Conservation (phyloP, 805 yeast species). For the Lachancea nothofagi region DNA sequence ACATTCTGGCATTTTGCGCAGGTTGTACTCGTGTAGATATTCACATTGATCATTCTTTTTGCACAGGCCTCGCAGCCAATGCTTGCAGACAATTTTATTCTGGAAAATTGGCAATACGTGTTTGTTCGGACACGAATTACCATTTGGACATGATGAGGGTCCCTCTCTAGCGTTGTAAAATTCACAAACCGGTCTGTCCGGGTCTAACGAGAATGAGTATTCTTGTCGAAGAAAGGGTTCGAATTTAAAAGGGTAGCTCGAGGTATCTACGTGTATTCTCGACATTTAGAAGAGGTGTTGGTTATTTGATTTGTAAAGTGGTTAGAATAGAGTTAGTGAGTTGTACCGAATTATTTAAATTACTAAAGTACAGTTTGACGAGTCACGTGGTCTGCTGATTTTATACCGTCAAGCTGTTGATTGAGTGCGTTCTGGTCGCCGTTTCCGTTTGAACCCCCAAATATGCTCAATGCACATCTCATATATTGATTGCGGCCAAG, state of each 20-base stretch:
- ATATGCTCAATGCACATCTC: no score
- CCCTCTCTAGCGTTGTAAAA: conserved; percentile 58
- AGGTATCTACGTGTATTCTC: conserved; percentile 37
- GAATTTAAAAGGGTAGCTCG: conserved; percentile 51
- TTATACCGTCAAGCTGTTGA: no score
- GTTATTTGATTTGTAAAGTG: background rate
- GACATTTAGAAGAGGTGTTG: conserved; percentile 26
- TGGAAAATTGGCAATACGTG: conserved; percentile 65
- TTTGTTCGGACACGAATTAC: conserved; percentile 78
- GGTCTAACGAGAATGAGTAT: conserved; percentile 76
- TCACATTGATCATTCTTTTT: conserved; percentile 96
- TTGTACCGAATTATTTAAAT: background rate
- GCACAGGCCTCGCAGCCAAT: conserved; percentile 96
- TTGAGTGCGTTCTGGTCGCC: no score
- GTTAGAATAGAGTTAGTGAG: background rate
- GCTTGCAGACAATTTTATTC: conserved; percentile 90
- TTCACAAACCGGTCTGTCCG: conserved; percentile 84
- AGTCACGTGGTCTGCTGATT: no score
- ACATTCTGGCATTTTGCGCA: conserved; percentile 96
- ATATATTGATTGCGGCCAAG: conserved; percentile 25
- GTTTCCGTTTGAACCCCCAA: background rate
- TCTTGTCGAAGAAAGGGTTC: conserved; percentile 80
- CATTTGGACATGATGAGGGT: conserved; percentile 65
- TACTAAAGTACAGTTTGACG: background rate
- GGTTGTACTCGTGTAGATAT: conserved; percentile 88